Evolutionary conservation across 1,284 basidiomycete genomes (phyloP), one percentile per base, ranked within the genome.

Genomic region (Pholiota adiposa): DNA sequence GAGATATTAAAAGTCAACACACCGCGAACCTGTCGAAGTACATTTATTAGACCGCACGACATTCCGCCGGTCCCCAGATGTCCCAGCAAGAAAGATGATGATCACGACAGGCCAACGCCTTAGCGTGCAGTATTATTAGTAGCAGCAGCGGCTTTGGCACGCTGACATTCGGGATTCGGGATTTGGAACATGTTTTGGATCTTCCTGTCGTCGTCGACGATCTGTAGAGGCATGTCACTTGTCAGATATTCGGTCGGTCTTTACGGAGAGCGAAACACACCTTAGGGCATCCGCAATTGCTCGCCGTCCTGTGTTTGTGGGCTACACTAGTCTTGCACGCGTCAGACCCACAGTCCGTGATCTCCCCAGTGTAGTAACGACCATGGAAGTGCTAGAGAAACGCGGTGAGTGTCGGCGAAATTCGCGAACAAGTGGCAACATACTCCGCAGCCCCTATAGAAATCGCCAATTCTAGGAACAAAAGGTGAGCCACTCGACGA

Each of bases 401-500:
- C 7, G 31, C 25, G 36, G 44, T 18, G 41, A 36, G 34, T 14
- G 14, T 23, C 1, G n/a, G n/a, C 4, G 27, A n/a, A n/a, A n/a
- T 44, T 12, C 18, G 29, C 8, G 8, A 29, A 40, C 11, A 18
- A 41, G 31, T 44, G 12, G 19, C 19, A 18, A 55, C 81, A 60
- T 70, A 86, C 85, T 60, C 83, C 82, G 64, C 85, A 87, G 27
- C 85, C 85, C 69, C 85, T 80, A 67, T 85, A 84, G 65, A 78
- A 87, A 65, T 87, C 85, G 46, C 85, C 85, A 50, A 87, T 75
- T 33, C 85, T 87, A 59, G 36, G 9, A 11, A 62, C 54, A 54
- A 33, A 36, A 49, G 27, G 27, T 52, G 40, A 23, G 19, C 38
- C 34, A 54, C n/a, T n/a, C n/a, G n/a, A n/a, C n/a, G 51, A 31